Conservation (phyloP, 345 rosid genomes). For the Nephelium lappaceum region DNA sequence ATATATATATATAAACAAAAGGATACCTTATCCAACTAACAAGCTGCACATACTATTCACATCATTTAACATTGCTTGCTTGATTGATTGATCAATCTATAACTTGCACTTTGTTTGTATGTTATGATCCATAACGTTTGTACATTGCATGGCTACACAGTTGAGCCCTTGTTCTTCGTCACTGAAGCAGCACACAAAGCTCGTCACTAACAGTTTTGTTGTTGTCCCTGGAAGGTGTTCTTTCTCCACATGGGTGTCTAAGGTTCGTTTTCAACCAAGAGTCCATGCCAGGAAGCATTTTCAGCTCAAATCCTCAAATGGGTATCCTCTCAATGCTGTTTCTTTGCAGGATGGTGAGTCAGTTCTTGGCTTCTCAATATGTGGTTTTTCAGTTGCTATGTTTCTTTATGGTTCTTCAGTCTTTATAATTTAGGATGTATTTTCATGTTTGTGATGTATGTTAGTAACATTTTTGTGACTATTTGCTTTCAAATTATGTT, state of each 20-base stretch:
- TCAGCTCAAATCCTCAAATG: slow-evolving; percentile 68
- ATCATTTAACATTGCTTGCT: background rate
- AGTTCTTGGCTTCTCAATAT: slow-evolving; percentile 28
- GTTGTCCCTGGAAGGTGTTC: slow-evolving; percentile 42
- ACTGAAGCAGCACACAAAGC: slow-evolving; percentile 32
- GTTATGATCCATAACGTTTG: background rate
- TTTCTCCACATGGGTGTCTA: slow-evolving; percentile 40
- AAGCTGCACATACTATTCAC: background rate
- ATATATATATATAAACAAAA: background rate
- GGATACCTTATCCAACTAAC: background rate
- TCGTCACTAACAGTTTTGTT: slow-evolving; percentile 34
- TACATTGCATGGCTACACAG: slow-evolving; percentile 52
- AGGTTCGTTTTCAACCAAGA: slow-evolving; percentile 51
- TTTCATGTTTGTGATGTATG: background rate
- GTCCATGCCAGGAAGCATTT: slow-evolving; percentile 39
- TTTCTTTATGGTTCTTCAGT: slow-evolving; percentile 1
- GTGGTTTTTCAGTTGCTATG: background rate
- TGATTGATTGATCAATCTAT: slow-evolving; percentile 4
- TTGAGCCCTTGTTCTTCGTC: slow-evolving; percentile 47
- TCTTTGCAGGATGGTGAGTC: slow-evolving; percentile 64
- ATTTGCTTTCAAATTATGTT: background rate
- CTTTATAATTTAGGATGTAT: background rate
- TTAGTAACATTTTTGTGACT: background rate
- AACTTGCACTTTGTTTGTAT: background rate
- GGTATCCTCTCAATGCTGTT: slow-evolving; percentile 51